Conservation (phyloP, 768 basidiomycete species). For the Auriscalpium orientale region DNA sequence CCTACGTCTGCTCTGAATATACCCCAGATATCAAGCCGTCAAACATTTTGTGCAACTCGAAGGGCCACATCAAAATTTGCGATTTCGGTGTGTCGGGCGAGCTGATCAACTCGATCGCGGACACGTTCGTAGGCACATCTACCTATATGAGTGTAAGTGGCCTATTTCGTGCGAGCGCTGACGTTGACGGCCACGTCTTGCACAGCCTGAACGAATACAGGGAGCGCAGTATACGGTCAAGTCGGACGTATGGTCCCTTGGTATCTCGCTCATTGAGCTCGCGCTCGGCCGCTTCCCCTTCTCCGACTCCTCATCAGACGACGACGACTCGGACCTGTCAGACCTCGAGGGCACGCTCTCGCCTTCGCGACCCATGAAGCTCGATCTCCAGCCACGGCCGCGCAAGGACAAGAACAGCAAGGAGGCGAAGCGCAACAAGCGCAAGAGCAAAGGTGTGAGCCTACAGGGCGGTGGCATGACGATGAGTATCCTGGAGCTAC, state of each 20-base stretch:
- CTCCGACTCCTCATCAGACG: constrained; percentile 65
- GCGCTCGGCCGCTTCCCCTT: constrained; percentile 97
- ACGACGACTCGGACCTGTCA: constrained; percentile 67
- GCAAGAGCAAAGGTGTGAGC: constrained; percentile 88
- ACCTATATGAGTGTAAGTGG: constrained; percentile 96
- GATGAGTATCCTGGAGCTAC: constrained; percentile 93
- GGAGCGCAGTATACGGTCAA: constrained; percentile 98
- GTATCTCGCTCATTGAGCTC: constrained; percentile 94
- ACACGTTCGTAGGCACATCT: constrained; percentile 97
- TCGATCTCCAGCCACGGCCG: constrained; percentile 31
- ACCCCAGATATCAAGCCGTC: constrained; percentile 93
- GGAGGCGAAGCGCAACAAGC: constrained; percentile 65
- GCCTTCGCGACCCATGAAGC: constrained; percentile 53
- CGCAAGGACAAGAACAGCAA: constrained; percentile 29
- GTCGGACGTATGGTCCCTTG: constrained; percentile 98
- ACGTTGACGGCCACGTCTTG: constrained; percentile 6
- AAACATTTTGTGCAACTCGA: constrained; percentile 92
- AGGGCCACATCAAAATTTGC: constrained; percentile 96
- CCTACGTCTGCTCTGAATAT: background rate
- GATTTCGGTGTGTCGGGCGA: constrained; percentile 99
- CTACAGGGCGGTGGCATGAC: constrained; percentile 94
- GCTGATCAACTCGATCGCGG: constrained; percentile 96
- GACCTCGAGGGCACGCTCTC: constrained; percentile 79
- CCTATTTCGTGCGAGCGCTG: constrained; percentile 1
- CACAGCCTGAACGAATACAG: constrained; percentile 96